Evolutionary conservation across 495 filamentous ascomycete species (phyloP), one percentile per base, ranked within the genome.

Genomic region (Rhypophila decipiens): DNA sequence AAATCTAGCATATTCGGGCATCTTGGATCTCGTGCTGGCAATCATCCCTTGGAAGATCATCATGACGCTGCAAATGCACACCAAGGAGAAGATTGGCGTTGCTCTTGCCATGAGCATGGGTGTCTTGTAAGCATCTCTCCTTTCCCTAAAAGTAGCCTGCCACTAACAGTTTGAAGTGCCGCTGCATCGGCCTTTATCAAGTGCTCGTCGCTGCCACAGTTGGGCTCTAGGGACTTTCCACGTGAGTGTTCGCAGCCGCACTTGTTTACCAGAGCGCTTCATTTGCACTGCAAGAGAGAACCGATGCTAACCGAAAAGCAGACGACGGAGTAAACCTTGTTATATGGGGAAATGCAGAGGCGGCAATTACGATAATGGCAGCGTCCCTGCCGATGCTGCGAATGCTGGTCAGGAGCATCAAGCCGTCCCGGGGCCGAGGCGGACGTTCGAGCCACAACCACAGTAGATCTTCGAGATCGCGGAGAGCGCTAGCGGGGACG

Each of bases 51-150:
- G 63, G 60, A 50, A 46, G 24, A 59, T 66, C 29, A 56, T 63
- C 49, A 58, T 63, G 46, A 50, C 35, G 19, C 22, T 66, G 19
- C 51, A 59, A 24, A 63, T 66, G 52, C 42, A 61, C 17, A 49
- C 49, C 15, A 63, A 52, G 41, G 63, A 66, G 24, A 66, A 63
- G 23, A 60, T 64, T 51, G 65, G 65, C 29, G 60, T 68, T n/a
- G 44, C 63, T 2, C 47, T 67, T 36, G 61, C 61, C 13, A 68
- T 68, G 65, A 68, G 63, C 39, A 61, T 68, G 53, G 65, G 65
- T 4, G 46, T 59, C 1, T 52, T 56, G 39, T 51, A 44, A 33
- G 36, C 42, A 1, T 37, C 33, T 44, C 42, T 48, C 27, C 18
- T 11, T 29, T 29, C 13, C n/a, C 35, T n/a, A 11, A 3, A 31